Evolutionary conservation across 2,329 filamentous ascomycete species (phyloP).

Genomic region (Aspergillus sp.): DNA sequence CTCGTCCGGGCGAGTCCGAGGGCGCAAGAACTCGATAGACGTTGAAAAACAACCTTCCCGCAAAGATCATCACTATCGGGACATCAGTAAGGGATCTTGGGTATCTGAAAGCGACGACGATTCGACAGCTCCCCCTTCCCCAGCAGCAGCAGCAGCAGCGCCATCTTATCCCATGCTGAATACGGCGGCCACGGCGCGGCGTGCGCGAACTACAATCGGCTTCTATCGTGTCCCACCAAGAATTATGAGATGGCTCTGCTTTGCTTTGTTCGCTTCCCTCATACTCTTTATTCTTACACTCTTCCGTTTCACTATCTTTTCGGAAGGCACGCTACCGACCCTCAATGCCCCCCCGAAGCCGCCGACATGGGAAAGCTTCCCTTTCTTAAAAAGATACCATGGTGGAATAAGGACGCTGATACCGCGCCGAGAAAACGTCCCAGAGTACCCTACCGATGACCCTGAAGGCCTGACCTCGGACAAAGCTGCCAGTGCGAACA

Average conservation of each 20-base stretch:
- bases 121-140: constrained; percentile 44
- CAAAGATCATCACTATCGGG: constrained; percentile 22
- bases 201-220: constrained; percentile 31
- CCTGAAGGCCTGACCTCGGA: constrained; percentile 58
- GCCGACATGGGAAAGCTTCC: constrained; percentile 78
- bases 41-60: constrained; percentile 34
- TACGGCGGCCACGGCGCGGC: constrained; percentile 33
- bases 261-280: constrained; percentile 67
- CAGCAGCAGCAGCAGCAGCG: constrained; percentile 49
- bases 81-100: constrained; percentile 25
- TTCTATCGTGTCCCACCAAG: constrained; percentile 68
- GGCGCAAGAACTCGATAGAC: constrained; percentile 26
- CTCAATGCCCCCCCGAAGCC: constrained; percentile 62
- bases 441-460: constrained; percentile 72
- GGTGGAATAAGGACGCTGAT: constrained; percentile 78
- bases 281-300: constrained; percentile 75
- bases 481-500: constrained; percentile 34
- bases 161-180: constrained; percentile 52
- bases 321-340: constrained; percentile 28
- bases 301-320: constrained; percentile 67
- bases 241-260: constrained; percentile 75
- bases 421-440: constrained; percentile 63
- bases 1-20: constrained; percentile 22
- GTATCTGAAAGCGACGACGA: constrained; percentile 31
- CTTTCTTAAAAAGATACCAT: constrained; percentile 84